Conservation (phyloP, 2,329 filamentous ascomycete genomes). For the Pestalotiopsis sp. region DNA sequence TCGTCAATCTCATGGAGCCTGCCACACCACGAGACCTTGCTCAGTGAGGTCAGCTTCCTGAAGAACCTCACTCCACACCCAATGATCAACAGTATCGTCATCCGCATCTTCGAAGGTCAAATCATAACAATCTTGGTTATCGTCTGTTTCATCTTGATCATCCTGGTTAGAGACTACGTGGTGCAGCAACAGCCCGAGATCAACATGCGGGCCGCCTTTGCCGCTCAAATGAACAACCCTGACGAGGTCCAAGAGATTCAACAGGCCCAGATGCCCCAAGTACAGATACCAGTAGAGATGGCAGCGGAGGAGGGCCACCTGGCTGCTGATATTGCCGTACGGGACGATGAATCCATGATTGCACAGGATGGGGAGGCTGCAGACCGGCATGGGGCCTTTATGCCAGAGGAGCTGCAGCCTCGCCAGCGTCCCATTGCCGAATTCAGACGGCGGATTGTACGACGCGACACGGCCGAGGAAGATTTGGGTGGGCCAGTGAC, state of each 20-base stretch:
- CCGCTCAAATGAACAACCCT: conserved; percentile 44
- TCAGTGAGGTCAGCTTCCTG: conserved; percentile 61
- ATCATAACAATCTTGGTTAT: conserved; percentile 92
- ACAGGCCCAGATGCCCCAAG: background rate
- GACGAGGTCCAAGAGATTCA: conserved; percentile 7
- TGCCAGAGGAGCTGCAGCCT: conserved; percentile 1
- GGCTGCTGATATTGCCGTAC: background rate
- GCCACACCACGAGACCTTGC: conserved; percentile 39
- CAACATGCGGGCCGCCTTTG: conserved; percentile 74
- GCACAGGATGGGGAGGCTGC: conserved; percentile 7
- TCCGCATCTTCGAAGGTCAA: conserved; percentile 88
- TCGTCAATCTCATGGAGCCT: conserved; percentile 17
- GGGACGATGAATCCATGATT: conserved; percentile 15
- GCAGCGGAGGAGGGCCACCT: conserved; percentile 12
- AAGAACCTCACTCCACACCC: conserved; percentile 69
- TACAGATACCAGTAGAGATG: conserved; percentile 14
- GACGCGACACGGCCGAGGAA: conserved; percentile 23
- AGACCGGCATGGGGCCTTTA: background rate
- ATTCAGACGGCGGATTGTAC: conserved; percentile 27
- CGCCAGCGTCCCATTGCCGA: conserved; percentile 28
- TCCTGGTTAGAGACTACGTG: conserved; percentile 95
- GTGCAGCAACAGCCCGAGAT: conserved; percentile 96
- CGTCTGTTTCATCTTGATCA: conserved; percentile 93
- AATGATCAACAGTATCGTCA: conserved; percentile 74
- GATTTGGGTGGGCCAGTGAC: background rate